phyloP scores from a whole-genome alignment of 192 early-diverging fungal genomes.

The Geranomyces michiganensis region DNA sequence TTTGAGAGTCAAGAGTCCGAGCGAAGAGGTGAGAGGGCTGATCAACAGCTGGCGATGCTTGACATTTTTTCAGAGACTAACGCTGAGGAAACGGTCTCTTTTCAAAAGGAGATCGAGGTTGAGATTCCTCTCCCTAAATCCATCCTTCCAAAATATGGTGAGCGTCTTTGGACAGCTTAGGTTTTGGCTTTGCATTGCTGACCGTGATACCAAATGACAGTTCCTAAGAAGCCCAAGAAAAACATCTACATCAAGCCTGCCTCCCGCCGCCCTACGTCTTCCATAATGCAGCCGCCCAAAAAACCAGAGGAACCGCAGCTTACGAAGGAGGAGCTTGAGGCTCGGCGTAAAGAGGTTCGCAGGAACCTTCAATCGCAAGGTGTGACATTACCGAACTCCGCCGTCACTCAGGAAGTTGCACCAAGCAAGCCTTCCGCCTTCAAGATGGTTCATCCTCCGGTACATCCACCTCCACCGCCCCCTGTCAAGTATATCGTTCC shows the following conservation, averaged over 20 bases:
- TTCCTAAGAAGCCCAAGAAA: neutral
- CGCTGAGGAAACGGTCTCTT: too few relatives aligned
- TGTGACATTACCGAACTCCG: conserved; percentile 30
- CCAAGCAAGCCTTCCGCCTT: neutral
- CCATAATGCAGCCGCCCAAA: neutral
- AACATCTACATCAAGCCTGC: conserved; percentile 6
- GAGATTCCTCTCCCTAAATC: neutral
- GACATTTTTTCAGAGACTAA: too few relatives aligned
- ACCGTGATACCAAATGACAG: neutral
- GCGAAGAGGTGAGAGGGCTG: neutral
- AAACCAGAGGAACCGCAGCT: conserved; percentile 1
- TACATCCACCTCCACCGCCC: neutral
- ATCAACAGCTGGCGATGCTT: too few relatives aligned
- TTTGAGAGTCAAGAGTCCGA: neutral
- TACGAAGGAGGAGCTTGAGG: conserved; percentile 17
- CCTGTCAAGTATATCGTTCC: conserved; percentile 26
- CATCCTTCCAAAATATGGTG: neutral
- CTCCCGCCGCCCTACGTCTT: neutral
- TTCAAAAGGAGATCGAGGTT: too few relatives aligned
- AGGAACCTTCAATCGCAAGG: conserved; percentile 25
- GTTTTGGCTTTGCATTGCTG: neutral
- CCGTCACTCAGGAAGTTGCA: conserved; percentile 12
- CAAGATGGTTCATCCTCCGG: neutral
- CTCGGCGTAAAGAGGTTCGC: conserved; percentile 9
- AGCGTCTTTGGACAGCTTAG: neutral